A percentile compares a stretch with the other conserved stretches of the same genome.
Conservation (phyloP, 2,329 filamentous ascomycete species). For the Alternaria dauci region DNA sequence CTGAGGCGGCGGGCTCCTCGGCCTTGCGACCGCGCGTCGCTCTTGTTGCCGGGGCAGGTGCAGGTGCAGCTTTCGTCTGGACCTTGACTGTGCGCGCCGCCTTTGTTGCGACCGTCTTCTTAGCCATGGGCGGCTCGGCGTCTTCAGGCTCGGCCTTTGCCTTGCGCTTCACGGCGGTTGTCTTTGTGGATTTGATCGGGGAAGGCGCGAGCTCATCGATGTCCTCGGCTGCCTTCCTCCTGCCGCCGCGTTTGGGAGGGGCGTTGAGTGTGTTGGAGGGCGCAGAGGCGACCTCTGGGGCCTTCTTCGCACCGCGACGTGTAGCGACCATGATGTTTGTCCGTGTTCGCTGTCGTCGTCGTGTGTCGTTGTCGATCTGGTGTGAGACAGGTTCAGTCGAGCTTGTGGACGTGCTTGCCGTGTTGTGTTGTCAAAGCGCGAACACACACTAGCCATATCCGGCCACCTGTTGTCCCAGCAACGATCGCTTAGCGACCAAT, state of each 20-base stretch:
- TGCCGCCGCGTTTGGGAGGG: constrained; percentile 43
- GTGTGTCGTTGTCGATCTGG: constrained; percentile 12
- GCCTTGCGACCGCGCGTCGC: constrained; percentile 38
- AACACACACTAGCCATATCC: constrained; percentile 19
- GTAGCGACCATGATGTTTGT: constrained; percentile 43
- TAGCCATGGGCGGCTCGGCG: constrained; percentile 23
- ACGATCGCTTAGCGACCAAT: constrained; percentile 14
- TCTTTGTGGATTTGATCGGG: constrained; percentile 29
- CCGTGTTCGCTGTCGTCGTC: constrained; percentile 26
- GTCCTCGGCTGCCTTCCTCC: constrained; percentile 38
- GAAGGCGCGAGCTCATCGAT: constrained; percentile 28
- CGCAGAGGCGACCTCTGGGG: constrained; percentile 34
- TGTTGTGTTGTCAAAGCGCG: constrained; percentile 38
- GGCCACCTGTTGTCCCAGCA: constrained; percentile 23
- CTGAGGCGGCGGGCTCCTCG: constrained; percentile 16
- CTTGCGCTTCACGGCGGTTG: constrained; percentile 32
- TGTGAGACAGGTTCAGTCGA: constrained; percentile 22
- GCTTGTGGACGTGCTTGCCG: constrained; percentile 23
- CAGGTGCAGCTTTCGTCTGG: constrained; percentile 26
- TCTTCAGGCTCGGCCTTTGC: constrained; percentile 29
- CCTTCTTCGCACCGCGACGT: constrained; percentile 39
- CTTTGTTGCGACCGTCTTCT: constrained; percentile 31
- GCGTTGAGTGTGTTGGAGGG: constrained; percentile 40
- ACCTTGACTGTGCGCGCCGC: constrained; percentile 34
- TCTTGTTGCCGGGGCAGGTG: constrained; percentile 31